Conservation (phyloP, 768 basidiomycete genomes). For the Neoboletus brunneissimus region DNA sequence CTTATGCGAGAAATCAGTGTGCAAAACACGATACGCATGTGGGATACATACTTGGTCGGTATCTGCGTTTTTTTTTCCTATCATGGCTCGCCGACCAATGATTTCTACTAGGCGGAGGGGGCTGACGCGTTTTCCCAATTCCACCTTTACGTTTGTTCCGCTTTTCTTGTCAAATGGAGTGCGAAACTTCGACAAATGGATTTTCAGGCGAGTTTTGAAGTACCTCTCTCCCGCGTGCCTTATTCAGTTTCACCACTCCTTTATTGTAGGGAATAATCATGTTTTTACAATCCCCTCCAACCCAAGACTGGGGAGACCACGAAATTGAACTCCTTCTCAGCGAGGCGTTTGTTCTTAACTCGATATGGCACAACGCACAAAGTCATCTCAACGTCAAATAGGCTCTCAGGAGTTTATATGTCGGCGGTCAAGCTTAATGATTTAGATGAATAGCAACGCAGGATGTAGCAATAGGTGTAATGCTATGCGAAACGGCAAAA, state of each 20-base stretch:
- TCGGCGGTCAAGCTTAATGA: neutral
- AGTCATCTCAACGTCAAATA: constrained; percentile 73
- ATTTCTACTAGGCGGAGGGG: constrained; percentile 76
- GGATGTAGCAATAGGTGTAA: constrained; percentile 26
- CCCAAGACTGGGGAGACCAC: constrained; percentile 92
- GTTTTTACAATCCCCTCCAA: constrained; percentile 92
- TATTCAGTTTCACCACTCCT: constrained; percentile 2
- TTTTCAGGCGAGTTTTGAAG: constrained; percentile 71
- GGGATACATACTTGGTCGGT: constrained; percentile 97
- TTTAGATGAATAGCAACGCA: constrained; percentile 13
- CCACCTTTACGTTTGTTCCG: constrained; percentile 97
- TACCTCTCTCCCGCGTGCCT: neutral
- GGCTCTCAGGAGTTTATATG: neutral
- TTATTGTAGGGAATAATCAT: constrained; percentile 87
- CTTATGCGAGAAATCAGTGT: constrained; percentile 98
- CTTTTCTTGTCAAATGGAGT: constrained; percentile 95
- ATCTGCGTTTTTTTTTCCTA: neutral
- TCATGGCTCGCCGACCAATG: neutral
- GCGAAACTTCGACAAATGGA: constrained; percentile 94
- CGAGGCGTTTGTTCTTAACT: constrained; percentile 92
- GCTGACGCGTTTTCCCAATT: constrained; percentile 98
- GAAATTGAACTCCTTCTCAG: constrained; percentile 94
- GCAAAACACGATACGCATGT: constrained; percentile 96
- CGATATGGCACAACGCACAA: constrained; percentile 90
- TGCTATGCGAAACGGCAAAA: constrained; percentile 18